Conservation (phyloP, 768 basidiomycete genomes). For the Tephrocybe sp. region DNA sequence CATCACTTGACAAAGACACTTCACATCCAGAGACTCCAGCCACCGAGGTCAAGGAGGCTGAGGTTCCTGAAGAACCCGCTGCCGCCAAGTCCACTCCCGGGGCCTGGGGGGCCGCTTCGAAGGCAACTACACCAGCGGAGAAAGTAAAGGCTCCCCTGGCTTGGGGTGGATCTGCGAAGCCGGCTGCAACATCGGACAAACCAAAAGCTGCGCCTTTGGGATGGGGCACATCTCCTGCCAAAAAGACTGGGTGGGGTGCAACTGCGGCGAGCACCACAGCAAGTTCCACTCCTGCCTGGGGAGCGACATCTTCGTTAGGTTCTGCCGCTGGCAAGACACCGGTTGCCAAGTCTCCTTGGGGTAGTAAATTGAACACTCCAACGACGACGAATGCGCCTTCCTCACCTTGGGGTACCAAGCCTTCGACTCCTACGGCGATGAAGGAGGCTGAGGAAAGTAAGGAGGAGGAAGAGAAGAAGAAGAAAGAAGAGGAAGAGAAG, state of each 20-base stretch:
- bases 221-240: conserved; percentile 10
- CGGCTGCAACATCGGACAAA: conserved; percentile 1
- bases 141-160: neutral
- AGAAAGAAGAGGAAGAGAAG: neutral
- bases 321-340: conserved; percentile 8
- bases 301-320: conserved; percentile 3
- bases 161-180: conserved; percentile 12
- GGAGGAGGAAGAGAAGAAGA: neutral
- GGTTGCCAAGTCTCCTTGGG: conserved; percentile 7
- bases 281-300: conserved; percentile 8
- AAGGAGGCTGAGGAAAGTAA: neutral
- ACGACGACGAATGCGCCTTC: conserved; percentile 3
- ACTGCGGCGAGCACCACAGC: conserved; percentile 1
- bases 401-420: conserved; percentile 15
- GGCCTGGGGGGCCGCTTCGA: neutral
- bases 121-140: neutral
- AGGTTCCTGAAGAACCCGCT: conserved; percentile 4
- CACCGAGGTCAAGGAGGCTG: conserved; percentile 10
- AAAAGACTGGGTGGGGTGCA: conserved; percentile 11
- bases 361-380: conserved; percentile 12
- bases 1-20: too few species aligned
- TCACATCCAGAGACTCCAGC: neutral
- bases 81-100: neutral
- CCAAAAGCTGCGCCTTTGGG: conserved; percentile 5
- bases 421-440: neutral